Base-by-base conservation (phyloP, 441 rosid genomes). In the Populus hybrid region DNA sequence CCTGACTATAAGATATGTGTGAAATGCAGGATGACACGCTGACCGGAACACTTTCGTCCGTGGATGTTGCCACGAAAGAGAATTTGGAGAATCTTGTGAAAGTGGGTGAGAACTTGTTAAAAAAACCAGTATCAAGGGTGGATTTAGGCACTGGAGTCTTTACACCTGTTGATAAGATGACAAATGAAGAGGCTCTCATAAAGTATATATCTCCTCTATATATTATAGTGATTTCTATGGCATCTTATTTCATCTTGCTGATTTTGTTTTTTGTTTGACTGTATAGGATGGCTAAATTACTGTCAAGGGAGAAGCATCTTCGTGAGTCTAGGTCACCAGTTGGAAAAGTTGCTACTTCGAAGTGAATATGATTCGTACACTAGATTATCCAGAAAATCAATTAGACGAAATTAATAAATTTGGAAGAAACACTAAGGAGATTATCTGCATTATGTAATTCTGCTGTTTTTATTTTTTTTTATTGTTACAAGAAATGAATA, bases 101-200 rank as follows among this genome's bases (percentile, higher is more conserved):
- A 81, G 85, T 80, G 16, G 92, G 94, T 30, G 87, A 88, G 28
- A 80, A 78, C 10, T 75, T 91, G 67, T 75, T 90, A 38, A 89
- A 86, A 75, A 85, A 90, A 75, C 85, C 21, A 38, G 89, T 34
- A 34, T 69, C 86, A 1, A 79, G 81, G 79, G 89, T 90, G 5
- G 84, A 91, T 73, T 71, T 89, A 69, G 88, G 84, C 2, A 85
- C 85, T 0, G 91, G 93, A 23, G 1, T 8, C 70, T 82, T 75
- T 70, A 86, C 87, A 71, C 82, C 84, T 36, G 32, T 73, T 71
- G 72, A 76, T 28, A 59, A 78, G 24, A 78, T 79, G 24, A 84
- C 87, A 18, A 89, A 88, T 63, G 88, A 82, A 75, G 57, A 79
- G 12, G 83, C 86, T 64, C 92, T 82, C 61, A 78, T 35, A 1